Conservation (phyloP, 2,329 filamentous ascomycete genomes). For the Botrytis aclada region DNA sequence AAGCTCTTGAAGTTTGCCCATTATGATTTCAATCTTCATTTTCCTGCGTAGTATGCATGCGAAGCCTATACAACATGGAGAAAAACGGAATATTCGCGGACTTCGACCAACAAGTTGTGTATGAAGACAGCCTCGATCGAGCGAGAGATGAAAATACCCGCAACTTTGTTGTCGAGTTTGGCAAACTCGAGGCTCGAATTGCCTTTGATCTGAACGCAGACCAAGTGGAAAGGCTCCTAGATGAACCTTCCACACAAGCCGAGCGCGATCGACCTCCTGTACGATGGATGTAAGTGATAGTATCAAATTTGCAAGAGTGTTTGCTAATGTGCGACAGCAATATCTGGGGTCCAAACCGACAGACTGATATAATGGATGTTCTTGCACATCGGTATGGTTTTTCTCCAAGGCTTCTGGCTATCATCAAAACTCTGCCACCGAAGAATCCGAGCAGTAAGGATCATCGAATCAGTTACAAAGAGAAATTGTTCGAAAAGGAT, state of each 20-base stretch:
- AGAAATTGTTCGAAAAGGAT: slow-evolving; percentile 24
- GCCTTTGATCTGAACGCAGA: slow-evolving; percentile 50
- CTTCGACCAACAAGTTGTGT: slow-evolving; percentile 51
- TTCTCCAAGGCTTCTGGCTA: slow-evolving; percentile 60
- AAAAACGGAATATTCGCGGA: slow-evolving; percentile 36
- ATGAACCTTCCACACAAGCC: slow-evolving; percentile 28
- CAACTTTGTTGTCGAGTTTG: slow-evolving; percentile 67
- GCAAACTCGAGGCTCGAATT: slow-evolving; percentile 51
- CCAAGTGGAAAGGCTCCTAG: slow-evolving; percentile 44
- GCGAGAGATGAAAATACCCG: slow-evolving; percentile 43
- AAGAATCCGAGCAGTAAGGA: slow-evolving; percentile 23
- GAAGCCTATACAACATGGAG: slow-evolving; percentile 22
- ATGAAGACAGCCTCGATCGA: slow-evolving; percentile 43
- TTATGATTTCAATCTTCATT: slow-evolving; percentile 9
- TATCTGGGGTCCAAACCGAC: slow-evolving; percentile 64
- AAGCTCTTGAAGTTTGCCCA: slow-evolving; percentile 3
- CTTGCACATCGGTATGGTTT: slow-evolving; percentile 65
- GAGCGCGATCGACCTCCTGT: slow-evolving; percentile 46
- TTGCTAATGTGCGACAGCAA: slow-evolving; percentile 47
- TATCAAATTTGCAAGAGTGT: slow-evolving; percentile 1
- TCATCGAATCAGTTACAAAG: slow-evolving; percentile 21
- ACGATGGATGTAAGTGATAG: slow-evolving; percentile 63
- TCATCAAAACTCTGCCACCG: slow-evolving; percentile 59
- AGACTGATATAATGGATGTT: slow-evolving; percentile 51
- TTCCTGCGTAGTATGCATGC: not conserved